phyloP scores from a whole-genome alignment of 306 rosid genomes.

The Astragalus membranaceus region DNA sequence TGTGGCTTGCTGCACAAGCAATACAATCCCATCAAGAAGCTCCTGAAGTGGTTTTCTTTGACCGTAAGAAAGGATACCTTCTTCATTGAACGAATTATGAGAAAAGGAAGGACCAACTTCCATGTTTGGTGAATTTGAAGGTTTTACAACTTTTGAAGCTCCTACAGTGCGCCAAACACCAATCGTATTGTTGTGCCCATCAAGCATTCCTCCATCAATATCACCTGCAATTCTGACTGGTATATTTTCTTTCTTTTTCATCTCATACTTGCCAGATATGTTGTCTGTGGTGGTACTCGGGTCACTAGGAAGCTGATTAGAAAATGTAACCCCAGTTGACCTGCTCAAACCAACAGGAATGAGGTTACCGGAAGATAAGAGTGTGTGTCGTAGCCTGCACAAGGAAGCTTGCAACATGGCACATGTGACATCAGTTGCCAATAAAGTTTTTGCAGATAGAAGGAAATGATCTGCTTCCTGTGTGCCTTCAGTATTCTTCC shows the following conservation, averaged over 20 bases:
- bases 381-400: conserved; percentile 81
- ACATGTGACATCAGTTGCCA: conserved; percentile 87
- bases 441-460: conserved; percentile 58
- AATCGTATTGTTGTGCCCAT: conserved; percentile 84
- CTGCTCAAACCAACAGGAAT: conserved; percentile 50
- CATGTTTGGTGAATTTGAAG: conserved; percentile 64
- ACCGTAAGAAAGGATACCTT: conserved; percentile 75
- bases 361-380: conserved; percentile 58
- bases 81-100: conserved; percentile 79
- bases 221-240: conserved; percentile 94
- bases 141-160: conserved; percentile 64
- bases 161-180: conserved; percentile 97
- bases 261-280: conserved; percentile 60
- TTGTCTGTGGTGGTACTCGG: conserved; percentile 58
- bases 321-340: conserved; percentile 41
- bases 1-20: conserved; percentile 93
- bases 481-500: conserved; percentile 54
- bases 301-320: conserved; percentile 62
- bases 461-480: conserved; percentile 50
- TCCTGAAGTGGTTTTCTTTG: conserved; percentile 96
- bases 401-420: conserved; percentile 72
- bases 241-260: conserved; percentile 79
- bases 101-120: conserved; percentile 74
- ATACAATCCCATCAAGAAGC: conserved; percentile 83
- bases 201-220: conserved; percentile 74